Conservation (phyloP, 2,329 filamentous ascomycete species). For the Scorias spongiosa region DNA sequence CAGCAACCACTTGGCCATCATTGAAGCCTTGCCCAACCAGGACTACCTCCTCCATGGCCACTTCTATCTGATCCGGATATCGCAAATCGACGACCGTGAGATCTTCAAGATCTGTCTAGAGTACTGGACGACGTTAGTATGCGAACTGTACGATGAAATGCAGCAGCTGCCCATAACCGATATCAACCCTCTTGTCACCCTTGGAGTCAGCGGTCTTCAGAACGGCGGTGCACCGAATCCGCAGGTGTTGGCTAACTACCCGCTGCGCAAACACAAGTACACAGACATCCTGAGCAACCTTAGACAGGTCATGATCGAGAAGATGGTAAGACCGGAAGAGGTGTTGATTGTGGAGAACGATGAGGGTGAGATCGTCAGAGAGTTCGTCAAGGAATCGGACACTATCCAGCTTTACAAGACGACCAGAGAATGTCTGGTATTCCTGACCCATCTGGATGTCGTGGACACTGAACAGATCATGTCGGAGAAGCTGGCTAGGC, state of each 20-base stretch:
- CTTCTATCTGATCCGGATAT: conserved; percentile 96
- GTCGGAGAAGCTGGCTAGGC: conserved; percentile 92
- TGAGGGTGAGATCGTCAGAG: conserved; percentile 94
- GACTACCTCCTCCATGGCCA: conserved; percentile 93
- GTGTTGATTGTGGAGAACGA: conserved; percentile 99
- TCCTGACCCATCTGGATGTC: conserved; percentile 92
- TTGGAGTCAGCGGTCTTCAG: conserved; percentile 54
- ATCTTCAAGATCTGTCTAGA: conserved; percentile 99
- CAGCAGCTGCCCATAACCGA: conserved; percentile 88
- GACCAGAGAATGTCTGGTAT: conserved; percentile 90
- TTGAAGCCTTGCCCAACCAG: conserved; percentile 87
- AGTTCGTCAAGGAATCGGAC: conserved; percentile 98
- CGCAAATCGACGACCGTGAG: conserved; percentile 94
- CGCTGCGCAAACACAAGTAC: conserved; percentile 95
- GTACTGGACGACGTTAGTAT: conserved; percentile 97
- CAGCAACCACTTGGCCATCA: conserved; percentile 78
- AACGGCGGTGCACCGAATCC: conserved; percentile 78
- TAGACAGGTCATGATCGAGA: conserved; percentile 97
- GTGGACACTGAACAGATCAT: conserved; percentile 97
- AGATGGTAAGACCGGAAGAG: conserved; percentile 97
- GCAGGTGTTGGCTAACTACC: conserved; percentile 70
- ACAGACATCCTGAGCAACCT: conserved; percentile 85
- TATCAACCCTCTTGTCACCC: conserved; percentile 72
- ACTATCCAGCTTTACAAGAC: conserved; percentile 99
- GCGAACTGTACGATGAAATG: conserved; percentile 98